Evolutionary conservation across 2,329 filamentous ascomycete genomes (phyloP).

Genomic region (Alternaria atra): DNA sequence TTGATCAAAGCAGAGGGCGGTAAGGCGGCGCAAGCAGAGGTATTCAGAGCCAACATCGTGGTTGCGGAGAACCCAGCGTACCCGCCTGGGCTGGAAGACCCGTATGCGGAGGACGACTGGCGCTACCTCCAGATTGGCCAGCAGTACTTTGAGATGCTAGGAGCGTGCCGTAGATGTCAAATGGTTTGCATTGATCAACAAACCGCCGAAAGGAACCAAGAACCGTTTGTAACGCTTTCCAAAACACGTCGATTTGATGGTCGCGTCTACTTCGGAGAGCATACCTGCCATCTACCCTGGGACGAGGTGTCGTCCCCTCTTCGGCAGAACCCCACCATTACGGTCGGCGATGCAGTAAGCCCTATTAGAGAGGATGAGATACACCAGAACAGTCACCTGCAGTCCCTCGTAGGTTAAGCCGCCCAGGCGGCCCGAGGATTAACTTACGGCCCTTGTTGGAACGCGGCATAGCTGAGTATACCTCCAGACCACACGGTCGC

Average conservation of each 20-base stretch:
- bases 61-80: conserved; percentile 62
- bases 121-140: conserved; percentile 70
- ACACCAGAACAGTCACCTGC: conserved; percentile 31
- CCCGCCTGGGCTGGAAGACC: conserved; percentile 58
- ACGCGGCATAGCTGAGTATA: conserved; percentile 25
- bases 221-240: conserved; percentile 87
- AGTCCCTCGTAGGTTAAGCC: conserved; percentile 38
- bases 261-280: conserved; percentile 88
- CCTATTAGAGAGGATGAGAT: conserved; percentile 44
- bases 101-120: conserved; percentile 88
- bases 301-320: conserved; percentile 29
- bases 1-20: conserved; percentile 71
- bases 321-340: conserved; percentile 50
- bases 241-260: conserved; percentile 86
- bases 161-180: conserved; percentile 87
- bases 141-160: conserved; percentile 75
- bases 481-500: conserved; percentile 24
- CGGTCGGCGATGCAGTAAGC: conserved; percentile 48
- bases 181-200: conserved; percentile 96
- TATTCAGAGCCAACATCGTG: conserved; percentile 90
- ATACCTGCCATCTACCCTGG: conserved; percentile 61
- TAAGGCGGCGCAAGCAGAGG: conserved; percentile 72
- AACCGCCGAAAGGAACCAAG: conserved; percentile 78
- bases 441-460: conserved; percentile 11
- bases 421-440: conserved; percentile 11